Base-by-base conservation (phyloP, 768 basidiomycete genomes). In the Tricholoma flavovirens region DNA sequence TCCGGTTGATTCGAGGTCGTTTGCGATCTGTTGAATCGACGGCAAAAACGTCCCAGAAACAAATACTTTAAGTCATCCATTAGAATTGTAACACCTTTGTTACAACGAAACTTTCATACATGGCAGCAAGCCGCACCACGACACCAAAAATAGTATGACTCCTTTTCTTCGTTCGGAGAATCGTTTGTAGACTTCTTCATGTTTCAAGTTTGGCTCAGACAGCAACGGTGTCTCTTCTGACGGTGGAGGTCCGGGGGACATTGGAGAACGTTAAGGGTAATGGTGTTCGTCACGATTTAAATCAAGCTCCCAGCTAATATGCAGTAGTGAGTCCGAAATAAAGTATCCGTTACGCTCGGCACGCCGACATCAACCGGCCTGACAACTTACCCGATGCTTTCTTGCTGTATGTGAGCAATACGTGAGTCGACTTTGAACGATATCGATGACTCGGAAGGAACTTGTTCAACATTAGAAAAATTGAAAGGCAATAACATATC, bases 41-140 rank as follows among this genome's bases (percentile, higher is more conserved):
- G 89, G 89, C 2, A 89, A 76, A 66, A 92, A 90, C 0, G 81
- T 81, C 0, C 82, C 84, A 6, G 81, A 72, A 0, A 87, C 82
- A 57, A 92, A 83, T 35, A 86, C 89, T 92, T 60, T 14, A 48
- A 29, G 33, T 32, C 49, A 49, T 35, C 21, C 19, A 30, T 40
- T 29, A 53, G 24, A 26, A 26, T n/a, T n/a, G n/a, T 26, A 26
- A 26, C 24, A 26, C 3, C 5, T 3, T 26, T 26, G 24, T 19
- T 5, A 17, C 17, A 3, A 4, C 2, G 17, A 32, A 5, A 15
- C 8, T 1, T 12, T 62, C 70, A 29, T 61, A 90, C 88, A 73
- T 19, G 83, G 83, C 52, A 90, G 68, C 22, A 90, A 69, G 5
- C 84, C 87, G 42, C 79, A 79, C 59, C 77, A 77, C 4, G 87